Percentiles rank a stretch among this genome's conserved stretches.
Conservation (phyloP, 129 eudicot genomes). For the Logfia minima region DNA sequence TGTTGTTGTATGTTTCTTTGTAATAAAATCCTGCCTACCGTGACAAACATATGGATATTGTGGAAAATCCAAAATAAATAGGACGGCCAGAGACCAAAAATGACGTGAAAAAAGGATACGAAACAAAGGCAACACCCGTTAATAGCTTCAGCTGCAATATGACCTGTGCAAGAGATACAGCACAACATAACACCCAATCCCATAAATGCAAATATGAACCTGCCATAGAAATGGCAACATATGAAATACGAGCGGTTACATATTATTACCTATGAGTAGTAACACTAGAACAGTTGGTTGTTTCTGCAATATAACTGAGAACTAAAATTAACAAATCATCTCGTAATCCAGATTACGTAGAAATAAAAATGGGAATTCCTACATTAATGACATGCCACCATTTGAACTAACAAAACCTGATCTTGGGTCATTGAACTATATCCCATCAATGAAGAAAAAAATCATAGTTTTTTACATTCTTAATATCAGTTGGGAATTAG, state of each 20-base stretch:
- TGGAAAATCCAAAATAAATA: background rate
- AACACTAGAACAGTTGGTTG: too few species aligned
- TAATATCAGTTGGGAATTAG: too few species aligned
- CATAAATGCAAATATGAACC: conserved; percentile 87
- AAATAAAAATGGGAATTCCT: background rate
- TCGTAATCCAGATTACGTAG: background rate
- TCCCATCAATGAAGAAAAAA: background rate
- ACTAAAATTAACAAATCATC: too few species aligned
- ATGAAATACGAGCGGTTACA: background rate
- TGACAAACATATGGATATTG: background rate
- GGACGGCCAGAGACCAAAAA: background rate
- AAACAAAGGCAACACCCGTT: conserved; percentile 79
- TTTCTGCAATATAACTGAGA: too few species aligned
- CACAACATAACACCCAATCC: conserved; percentile 62
- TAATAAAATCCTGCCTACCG: background rate
- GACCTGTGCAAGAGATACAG: conserved; percentile 67
- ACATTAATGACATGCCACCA: background rate
- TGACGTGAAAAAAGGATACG: conserved; percentile 58
- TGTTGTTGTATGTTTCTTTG: background rate
- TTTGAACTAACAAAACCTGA: background rate
- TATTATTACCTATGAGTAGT: too few species aligned
- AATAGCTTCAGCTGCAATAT: conserved; percentile 78
- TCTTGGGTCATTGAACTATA: background rate
- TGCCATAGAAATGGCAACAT: conserved; percentile 36
- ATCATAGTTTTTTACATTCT: background rate